Conservation (phyloP, 2,329 filamentous ascomycete species). For the Boeremia exigua region DNA sequence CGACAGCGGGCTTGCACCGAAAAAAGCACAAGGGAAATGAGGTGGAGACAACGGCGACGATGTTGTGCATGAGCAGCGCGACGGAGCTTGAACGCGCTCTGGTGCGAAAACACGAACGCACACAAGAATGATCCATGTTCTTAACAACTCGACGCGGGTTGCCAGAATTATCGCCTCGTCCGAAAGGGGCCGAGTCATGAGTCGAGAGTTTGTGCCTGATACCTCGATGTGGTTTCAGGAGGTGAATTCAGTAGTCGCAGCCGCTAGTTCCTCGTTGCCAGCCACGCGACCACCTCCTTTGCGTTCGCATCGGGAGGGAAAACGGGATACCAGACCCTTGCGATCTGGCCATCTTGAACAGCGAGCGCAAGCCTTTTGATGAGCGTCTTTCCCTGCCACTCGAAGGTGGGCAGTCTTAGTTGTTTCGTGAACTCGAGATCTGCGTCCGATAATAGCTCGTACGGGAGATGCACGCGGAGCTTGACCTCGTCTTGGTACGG, state of each 20-base stretch:
- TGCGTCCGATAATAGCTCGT: conserved; percentile 52
- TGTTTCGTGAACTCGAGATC: conserved; percentile 42
- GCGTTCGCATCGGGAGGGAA: conserved; percentile 51
- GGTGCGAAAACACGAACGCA: background rate
- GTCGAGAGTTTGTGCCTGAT: conserved; percentile 21
- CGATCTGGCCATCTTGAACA: conserved; percentile 49
- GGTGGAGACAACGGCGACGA: conserved; percentile 11
- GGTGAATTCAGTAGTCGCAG: conserved; percentile 24
- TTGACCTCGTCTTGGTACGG: conserved; percentile 50
- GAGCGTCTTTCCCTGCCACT: conserved; percentile 47
- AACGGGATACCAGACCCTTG: conserved; percentile 54
- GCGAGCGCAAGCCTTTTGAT: conserved; percentile 50
- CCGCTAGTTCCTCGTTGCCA: conserved; percentile 30
- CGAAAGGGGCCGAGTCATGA: conserved; percentile 25
- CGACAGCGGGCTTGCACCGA: conserved; percentile 17
- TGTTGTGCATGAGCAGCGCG: conserved; percentile 12
- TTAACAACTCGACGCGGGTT: background rate
- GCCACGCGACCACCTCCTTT: conserved; percentile 47
- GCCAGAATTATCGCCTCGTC: background rate
- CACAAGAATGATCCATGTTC: background rate
- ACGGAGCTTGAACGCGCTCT: background rate
- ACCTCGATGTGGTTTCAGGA: conserved; percentile 32
- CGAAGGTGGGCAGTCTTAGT: conserved; percentile 49
- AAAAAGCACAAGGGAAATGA: conserved; percentile 15
- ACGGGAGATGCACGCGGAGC: conserved; percentile 48